These are phyloP conservation scores for Boletus reticulatus DNA, from an alignment of 768 basidiomycete species.

Conservation along the genomic window DNA sequence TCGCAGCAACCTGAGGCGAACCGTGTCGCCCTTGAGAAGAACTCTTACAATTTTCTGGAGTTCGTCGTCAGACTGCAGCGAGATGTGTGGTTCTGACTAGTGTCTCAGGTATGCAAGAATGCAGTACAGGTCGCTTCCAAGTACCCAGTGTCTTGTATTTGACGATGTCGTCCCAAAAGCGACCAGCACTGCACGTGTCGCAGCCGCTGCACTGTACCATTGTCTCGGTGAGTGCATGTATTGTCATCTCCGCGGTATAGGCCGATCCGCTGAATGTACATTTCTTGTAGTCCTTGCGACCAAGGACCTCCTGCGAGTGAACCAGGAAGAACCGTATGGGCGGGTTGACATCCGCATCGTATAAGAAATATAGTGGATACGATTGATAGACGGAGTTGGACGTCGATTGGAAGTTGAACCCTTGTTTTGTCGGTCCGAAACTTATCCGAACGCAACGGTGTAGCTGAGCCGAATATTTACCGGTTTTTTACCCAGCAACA, in stretches of 20 bases:
- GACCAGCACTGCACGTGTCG: constrained; percentile 73
- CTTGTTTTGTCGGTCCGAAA: constrained; percentile 8
- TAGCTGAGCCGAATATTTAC: neutral
- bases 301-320: constrained; percentile 62
- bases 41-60: constrained; percentile 82
- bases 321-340: constrained; percentile 62
- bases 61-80: constrained; percentile 31
- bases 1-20: constrained; percentile 57
- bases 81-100: constrained; percentile 10
- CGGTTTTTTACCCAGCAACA: neutral
- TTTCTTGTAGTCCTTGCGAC: constrained; percentile 63
- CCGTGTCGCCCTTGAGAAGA: constrained; percentile 62
- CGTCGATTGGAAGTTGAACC: neutral
- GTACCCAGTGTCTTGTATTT: constrained; percentile 51
- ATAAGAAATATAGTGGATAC: constrained; percentile 15
- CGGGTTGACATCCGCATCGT: constrained; percentile 42
- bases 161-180: constrained; percentile 62
- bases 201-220: constrained; percentile 81
- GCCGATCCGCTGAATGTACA: neutral
- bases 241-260: neutral
- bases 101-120: constrained; percentile 68
- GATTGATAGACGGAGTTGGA: neutral
- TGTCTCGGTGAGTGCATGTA: constrained; percentile 59
- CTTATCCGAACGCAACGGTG: neutral
- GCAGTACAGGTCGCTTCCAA: constrained; percentile 62